Evolutionary conservation across 2,329 filamentous ascomycete genomes (phyloP).

Genomic region (Celoporthe dispersa): DNA sequence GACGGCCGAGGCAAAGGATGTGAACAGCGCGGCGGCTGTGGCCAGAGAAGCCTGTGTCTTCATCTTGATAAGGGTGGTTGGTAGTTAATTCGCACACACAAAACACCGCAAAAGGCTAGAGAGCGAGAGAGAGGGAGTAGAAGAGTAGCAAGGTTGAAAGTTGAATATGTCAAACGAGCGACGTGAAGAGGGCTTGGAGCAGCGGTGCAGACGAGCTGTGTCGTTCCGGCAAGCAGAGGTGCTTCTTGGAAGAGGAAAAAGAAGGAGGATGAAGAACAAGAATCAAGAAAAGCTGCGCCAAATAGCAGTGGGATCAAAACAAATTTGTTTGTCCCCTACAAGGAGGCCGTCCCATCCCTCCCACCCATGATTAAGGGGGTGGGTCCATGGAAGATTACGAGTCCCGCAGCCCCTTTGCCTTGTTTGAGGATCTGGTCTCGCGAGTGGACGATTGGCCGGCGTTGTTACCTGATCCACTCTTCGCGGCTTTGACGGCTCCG

Average conservation of each 20-base stretch:
- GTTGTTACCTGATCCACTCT: slow-evolving; percentile 10
- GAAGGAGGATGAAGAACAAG: slow-evolving; percentile 9
- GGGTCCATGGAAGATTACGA: slow-evolving; percentile 21
- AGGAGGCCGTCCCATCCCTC: neutral
- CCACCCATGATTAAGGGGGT: slow-evolving; percentile 17
- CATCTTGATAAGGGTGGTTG: slow-evolving; percentile 22
- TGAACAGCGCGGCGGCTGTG: slow-evolving; percentile 28
- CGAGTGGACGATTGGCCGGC: slow-evolving; percentile 10
- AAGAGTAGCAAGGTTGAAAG: neutral
- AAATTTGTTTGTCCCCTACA: slow-evolving; percentile 9
- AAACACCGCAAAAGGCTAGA: neutral
- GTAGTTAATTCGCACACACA: too few relatives aligned
- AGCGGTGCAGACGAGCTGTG: neutral
- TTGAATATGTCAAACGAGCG: slow-evolving; percentile 20
- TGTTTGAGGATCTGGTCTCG: slow-evolving; percentile 8
- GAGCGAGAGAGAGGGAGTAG: neutral
- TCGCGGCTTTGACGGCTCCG: slow-evolving; percentile 11
- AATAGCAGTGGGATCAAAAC: neutral
- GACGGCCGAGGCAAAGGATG: slow-evolving; percentile 26
- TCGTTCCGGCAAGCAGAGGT: neutral
- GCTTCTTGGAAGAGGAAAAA: neutral
- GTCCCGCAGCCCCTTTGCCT: slow-evolving; percentile 14
- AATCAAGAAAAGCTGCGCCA: neutral
- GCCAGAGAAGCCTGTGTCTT: slow-evolving; percentile 28
- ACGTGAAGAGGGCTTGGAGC: slow-evolving; percentile 5